phyloP scores from a whole-genome alignment of 202 grass and related monocot species.

The Panicum virgatum region DNA sequence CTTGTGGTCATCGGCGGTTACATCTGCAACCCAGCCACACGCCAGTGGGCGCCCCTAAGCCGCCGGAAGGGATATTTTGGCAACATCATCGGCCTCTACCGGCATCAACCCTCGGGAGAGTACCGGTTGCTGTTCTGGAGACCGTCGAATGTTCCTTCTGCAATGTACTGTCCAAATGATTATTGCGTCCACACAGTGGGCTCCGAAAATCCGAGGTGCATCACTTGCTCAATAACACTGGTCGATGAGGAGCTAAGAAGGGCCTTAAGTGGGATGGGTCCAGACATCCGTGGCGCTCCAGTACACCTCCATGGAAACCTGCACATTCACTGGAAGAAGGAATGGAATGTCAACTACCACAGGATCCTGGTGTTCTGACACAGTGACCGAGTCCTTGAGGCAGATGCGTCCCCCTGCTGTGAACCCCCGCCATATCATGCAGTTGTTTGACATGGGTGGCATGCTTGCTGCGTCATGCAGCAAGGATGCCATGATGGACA shows the following conservation, averaged over 20 bases:
- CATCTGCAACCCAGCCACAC: slow-evolving; percentile 2
- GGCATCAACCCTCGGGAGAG: too few relatives aligned
- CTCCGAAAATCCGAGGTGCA: background rate
- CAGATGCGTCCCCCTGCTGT: background rate
- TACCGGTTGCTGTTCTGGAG: background rate
- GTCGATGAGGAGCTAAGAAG: background rate
- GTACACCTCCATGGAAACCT: background rate
- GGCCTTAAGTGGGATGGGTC: background rate
- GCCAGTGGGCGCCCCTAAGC: background rate
- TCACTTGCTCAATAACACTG: background rate
- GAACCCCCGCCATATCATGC: background rate
- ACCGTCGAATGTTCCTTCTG: too few relatives aligned
- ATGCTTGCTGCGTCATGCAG: background rate
- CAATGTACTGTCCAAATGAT: background rate
- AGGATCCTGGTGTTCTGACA: background rate
- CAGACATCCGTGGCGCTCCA: background rate
- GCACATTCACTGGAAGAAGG: background rate
- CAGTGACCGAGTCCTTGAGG: background rate
- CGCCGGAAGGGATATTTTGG: background rate
- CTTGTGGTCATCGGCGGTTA: background rate
- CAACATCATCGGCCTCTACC: background rate
- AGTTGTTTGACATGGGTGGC: background rate
- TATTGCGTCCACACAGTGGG: background rate
- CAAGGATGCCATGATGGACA: background rate
- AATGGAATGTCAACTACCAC: background rate